Conservation (phyloP, 306 rosid species). For the Cucumis hystrix region DNA sequence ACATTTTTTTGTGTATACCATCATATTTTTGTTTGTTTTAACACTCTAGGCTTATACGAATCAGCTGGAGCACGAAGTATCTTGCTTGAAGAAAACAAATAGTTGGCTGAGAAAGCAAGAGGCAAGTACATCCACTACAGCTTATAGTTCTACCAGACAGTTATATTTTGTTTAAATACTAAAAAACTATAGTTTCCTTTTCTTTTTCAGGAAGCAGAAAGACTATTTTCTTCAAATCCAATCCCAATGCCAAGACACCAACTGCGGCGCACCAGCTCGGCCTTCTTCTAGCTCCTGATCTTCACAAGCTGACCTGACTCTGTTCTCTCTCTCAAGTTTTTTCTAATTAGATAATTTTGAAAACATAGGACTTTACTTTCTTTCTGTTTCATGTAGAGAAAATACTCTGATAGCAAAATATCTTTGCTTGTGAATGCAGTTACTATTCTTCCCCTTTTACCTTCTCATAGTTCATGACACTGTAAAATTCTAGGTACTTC, state of each 20-base stretch:
- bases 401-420: neutral
- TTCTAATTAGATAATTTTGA: neutral
- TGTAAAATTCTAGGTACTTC: neutral
- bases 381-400: neutral
- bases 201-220: slow-evolving; percentile 31
- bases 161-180: neutral
- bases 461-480: neutral
- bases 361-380: neutral
- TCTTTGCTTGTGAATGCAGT: neutral
- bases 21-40: neutral
- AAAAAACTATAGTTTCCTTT: neutral
- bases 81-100: slow-evolving; percentile 19
- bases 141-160: neutral
- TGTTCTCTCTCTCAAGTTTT: neutral
- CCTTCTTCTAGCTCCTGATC: neutral
- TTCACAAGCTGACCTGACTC: neutral
- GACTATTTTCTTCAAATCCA: slow-evolving; percentile 10
- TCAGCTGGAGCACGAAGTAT: slow-evolving; percentile 22
- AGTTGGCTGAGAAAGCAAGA: slow-evolving; percentile 20
- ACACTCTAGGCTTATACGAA: slow-evolving; percentile 31
- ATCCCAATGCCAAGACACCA: slow-evolving; percentile 9
- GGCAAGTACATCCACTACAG: slow-evolving; percentile 15
- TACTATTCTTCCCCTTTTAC: neutral
- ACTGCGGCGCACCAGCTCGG: slow-evolving; percentile 16
- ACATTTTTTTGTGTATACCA: neutral